phyloP scores from a whole-genome alignment of 1,284 basidiomycete genomes.

The Trichosporon coremiiforme region DNA sequence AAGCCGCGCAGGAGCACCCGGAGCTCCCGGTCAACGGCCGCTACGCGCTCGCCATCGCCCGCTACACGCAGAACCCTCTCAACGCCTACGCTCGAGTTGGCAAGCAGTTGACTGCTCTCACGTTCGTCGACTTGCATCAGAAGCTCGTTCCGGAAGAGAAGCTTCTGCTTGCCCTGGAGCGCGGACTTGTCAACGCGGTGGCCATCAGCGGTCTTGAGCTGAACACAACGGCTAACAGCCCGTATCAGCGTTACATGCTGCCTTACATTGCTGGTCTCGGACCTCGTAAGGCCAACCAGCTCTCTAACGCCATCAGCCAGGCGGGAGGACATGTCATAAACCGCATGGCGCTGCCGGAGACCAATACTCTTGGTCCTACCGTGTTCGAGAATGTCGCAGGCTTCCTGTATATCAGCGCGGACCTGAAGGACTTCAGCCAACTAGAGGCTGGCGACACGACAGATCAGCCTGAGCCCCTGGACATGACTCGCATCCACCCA shows the following conservation, averaged over 20 bases:
- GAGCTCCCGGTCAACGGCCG: conserved; percentile 77
- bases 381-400: conserved; percentile 88
- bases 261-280: conserved; percentile 93
- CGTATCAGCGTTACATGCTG: conserved; percentile 83
- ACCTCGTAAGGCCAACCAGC: conserved; percentile 85
- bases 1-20: conserved; percentile 83
- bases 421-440: conserved; percentile 62
- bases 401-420: conserved; percentile 80
- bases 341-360: conserved; percentile 78
- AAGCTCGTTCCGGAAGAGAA: conserved; percentile 76
- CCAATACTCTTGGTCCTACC: conserved; percentile 73
- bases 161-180: conserved; percentile 77
- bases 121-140: conserved; percentile 80
- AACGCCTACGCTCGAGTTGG: conserved; percentile 90
- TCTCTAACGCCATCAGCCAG: conserved; percentile 77
- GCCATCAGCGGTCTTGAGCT: conserved; percentile 95
- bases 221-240: conserved; percentile 82
- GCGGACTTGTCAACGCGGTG: conserved; percentile 82
- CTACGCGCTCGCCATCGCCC: conserved; percentile 91
- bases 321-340: conserved; percentile 73
- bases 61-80: conserved; percentile 90
- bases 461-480: conserved; percentile 79
- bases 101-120: conserved; percentile 74
- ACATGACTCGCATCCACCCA: conserved; percentile 94
- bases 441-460: conserved; percentile 62